Evolutionary conservation across 139 green algal genomes (phyloP).

Genomic region (Asterochloris sp.): DNA sequence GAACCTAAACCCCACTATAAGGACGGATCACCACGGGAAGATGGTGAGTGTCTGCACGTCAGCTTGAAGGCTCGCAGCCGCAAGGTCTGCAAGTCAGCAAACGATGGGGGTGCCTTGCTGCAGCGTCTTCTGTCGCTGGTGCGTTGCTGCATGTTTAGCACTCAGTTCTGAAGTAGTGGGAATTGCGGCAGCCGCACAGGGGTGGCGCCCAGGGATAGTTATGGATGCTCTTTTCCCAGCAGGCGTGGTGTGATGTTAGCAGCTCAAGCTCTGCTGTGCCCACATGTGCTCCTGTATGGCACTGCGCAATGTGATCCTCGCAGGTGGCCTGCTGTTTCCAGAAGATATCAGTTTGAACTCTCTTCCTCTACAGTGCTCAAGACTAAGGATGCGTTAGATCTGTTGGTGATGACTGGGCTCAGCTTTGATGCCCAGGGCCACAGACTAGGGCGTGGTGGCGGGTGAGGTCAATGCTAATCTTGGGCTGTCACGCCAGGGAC

Average conservation of each 20-base stretch:
- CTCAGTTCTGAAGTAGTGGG: background rate
- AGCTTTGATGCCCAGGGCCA: conserved; percentile 60
- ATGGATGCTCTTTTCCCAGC: background rate
- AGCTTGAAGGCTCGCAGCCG: background rate
- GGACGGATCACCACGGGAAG: conserved; percentile 43
- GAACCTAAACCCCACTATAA: conserved; percentile 50
- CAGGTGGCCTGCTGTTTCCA: background rate
- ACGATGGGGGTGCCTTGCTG: too few species aligned
- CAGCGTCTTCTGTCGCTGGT: background rate
- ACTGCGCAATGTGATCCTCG: background rate
- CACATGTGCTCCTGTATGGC: background rate
- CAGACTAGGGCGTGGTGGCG: conserved; percentile 69
- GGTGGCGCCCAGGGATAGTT: background rate
- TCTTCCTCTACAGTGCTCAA: conserved; percentile 19
- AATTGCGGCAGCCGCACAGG: background rate
- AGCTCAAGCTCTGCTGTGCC: background rate
- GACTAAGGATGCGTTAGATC: conserved; percentile 39
- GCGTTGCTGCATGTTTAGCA: background rate
- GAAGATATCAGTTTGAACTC: background rate
- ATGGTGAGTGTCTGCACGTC: conserved; percentile 33
- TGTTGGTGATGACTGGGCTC: conserved; percentile 79
- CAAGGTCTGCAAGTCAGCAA: background rate
- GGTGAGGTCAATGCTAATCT: conserved; percentile 26
- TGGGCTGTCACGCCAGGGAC: too few species aligned
- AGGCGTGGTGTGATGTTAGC: background rate